Evolutionary conservation across 2,329 filamentous ascomycete genomes (phyloP), one percentile per base, ranked within the genome.

Genomic region (Furcasterigmium furcatum): DNA sequence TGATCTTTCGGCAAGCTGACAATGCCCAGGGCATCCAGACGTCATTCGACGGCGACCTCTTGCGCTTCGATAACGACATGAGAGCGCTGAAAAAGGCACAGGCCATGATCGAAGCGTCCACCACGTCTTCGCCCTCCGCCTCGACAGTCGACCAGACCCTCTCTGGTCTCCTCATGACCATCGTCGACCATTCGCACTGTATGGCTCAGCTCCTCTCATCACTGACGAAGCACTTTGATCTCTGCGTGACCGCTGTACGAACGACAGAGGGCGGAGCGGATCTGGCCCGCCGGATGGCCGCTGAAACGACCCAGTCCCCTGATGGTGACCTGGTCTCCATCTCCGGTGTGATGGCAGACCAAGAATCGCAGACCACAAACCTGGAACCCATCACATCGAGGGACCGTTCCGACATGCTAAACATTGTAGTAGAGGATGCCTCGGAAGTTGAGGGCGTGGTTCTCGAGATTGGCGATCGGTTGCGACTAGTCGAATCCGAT

Each of bases 221-320:
- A 1, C 72, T 97, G 4, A 91, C 90, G 8, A 81, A 79, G 21
- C 92, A 97, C 66, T 96, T 96, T 61, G 92, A 97, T 63, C 81
- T 95, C 52, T 96, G 92, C 63, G 88, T 95, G 13, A 92, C 86
- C 1, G 92, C 92, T 1, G 85, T 96, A 36, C 88, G 91, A 48
- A 90, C 92, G 42, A 96, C 91, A 4, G 91, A 96, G 68, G 87
- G 87, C 24, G 87, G 85, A 5, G 82, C 83, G 12, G 85, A 82
- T 5, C 72, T 84, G 38, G 86, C 85, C 6, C 80, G 84, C 10
- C 77, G 80, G 42, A 85, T 82, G 52, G 85, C 82, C 0, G 85
- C 84, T 36, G 85, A 88, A 53, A 77, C 77, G 24, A 79, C 63
- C 58, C 75, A 62, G 56, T 79, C 59, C 50, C 76, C 66, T 46